A percentile compares a stretch with the other conserved stretches of the same genome.
Conservation (phyloP, 1,284 basidiomycete species). For the Tilletia walkeri region DNA sequence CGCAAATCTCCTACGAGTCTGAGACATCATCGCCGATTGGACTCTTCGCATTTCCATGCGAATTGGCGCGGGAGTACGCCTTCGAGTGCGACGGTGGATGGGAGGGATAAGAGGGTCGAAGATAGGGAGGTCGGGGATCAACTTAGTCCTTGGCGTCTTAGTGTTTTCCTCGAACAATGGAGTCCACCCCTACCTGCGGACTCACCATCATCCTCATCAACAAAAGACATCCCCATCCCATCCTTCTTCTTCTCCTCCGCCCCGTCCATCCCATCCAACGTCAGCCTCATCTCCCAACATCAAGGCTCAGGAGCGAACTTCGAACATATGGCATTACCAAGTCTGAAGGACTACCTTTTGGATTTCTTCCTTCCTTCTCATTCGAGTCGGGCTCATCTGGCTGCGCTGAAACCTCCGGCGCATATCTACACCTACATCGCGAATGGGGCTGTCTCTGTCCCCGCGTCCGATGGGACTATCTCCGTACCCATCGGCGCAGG, state of each 20-base stretch:
- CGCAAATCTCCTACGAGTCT: constrained; percentile 29
- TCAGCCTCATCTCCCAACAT: constrained; percentile 25
- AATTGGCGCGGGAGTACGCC: constrained; percentile 27
- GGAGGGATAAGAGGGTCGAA: constrained; percentile 15
- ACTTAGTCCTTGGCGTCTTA: constrained; percentile 34
- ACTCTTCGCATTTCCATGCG: constrained; percentile 18
- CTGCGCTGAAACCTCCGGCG: constrained; percentile 11
- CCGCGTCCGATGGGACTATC: not conserved
- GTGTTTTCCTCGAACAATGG: constrained; percentile 35
- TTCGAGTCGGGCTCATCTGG: constrained; percentile 28
- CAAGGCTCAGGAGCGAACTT: constrained; percentile 21
- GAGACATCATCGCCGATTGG: constrained; percentile 29
- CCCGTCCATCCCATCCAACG: not conserved
- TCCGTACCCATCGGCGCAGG: not conserved
- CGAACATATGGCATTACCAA: constrained; percentile 24
- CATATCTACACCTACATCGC: constrained; percentile 10
- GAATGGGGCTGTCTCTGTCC: not conserved
- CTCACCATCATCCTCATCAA: constrained; percentile 15
- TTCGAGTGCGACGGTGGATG: not conserved
- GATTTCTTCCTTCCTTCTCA: constrained; percentile 22
- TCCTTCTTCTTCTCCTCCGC: constrained; percentile 23
- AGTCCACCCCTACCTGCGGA: constrained; percentile 28
- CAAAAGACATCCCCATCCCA: constrained; percentile 20
- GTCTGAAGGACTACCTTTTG: not conserved
- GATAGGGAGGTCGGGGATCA: constrained; percentile 20